phyloP scores from a whole-genome alignment of 2,329 filamentous ascomycete species.

The Calonectria montana region DNA sequence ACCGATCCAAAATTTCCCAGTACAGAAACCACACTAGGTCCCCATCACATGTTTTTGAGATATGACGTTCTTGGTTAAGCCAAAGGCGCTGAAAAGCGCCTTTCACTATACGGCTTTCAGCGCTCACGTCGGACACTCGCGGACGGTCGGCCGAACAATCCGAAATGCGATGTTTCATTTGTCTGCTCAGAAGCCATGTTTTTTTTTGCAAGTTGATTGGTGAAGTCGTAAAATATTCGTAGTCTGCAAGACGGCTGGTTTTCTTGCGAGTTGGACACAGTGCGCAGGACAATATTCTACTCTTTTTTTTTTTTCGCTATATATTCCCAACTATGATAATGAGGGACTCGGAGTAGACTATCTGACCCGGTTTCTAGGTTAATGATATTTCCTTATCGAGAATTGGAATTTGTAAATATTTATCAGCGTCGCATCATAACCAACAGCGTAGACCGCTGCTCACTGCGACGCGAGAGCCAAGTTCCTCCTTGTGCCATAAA shows the following conservation, averaged over 20 bases:
- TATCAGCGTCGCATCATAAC: too few species aligned
- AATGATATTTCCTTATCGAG: too few species aligned
- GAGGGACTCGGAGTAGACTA: too few species aligned
- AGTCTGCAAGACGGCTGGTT: too few species aligned
- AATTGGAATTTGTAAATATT: too few species aligned
- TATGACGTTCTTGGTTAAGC: neutral
- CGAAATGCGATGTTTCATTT: neutral
- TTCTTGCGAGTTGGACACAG: too few species aligned
- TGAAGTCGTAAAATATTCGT: neutral
- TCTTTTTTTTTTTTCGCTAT: too few species aligned
- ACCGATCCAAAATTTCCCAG: neutral
- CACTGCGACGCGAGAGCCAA: neutral
- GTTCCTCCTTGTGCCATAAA: constrained; percentile 29
- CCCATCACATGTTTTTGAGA: neutral
- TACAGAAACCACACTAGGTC: neutral
- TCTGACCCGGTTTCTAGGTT: too few species aligned
- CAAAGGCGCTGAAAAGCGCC: constrained; percentile 1
- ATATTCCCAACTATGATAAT: too few species aligned
- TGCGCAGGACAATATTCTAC: too few species aligned
- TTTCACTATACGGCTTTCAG: neutral
- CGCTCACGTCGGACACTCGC: neutral
- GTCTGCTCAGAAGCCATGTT: neutral
- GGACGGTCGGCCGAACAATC: neutral
- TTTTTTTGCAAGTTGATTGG: neutral
- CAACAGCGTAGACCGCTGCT: too few species aligned